A percentile compares a stretch with the other conserved stretches of the same genome.
Conservation (phyloP, 1,139 yeast species). For the Barnettozyma hawaiiensis region DNA sequence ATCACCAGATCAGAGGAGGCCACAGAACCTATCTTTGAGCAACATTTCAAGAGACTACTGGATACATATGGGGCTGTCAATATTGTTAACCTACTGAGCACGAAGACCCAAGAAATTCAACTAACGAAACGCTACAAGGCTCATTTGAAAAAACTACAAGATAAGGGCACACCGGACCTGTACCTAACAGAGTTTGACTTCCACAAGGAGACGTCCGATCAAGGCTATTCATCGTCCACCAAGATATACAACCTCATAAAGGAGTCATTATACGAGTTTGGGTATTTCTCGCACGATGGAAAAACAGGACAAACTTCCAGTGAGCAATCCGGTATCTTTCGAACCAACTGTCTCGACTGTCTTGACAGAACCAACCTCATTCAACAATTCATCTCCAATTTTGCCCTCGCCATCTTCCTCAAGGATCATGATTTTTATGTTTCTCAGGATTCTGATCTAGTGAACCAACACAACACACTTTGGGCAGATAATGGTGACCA, state of each 20-base stretch:
- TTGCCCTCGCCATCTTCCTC: slow-evolving; percentile 62
- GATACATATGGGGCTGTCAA: slow-evolving; percentile 83
- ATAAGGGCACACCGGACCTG: slow-evolving; percentile 42
- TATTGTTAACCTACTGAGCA: slow-evolving; percentile 74
- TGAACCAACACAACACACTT: slow-evolving; percentile 64
- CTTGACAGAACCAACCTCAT: slow-evolving; percentile 89
- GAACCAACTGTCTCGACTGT: slow-evolving; percentile 94
- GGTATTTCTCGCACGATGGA: slow-evolving; percentile 66
- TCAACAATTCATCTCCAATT: slow-evolving; percentile 75
- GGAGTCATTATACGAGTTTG: slow-evolving; percentile 67
- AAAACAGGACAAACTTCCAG: slow-evolving; percentile 44
- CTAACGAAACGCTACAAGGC: slow-evolving; percentile 62
- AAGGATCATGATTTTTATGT: slow-evolving; percentile 41
- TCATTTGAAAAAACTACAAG: slow-evolving; percentile 39
- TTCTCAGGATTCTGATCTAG: slow-evolving; percentile 42
- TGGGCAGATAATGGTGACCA: slow-evolving; percentile 99
- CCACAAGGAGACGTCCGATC: slow-evolving; percentile 84
- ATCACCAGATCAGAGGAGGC: slow-evolving; percentile 88
- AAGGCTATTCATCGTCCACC: slow-evolving; percentile 81
- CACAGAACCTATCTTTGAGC: slow-evolving; percentile 82
- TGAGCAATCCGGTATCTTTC: slow-evolving; percentile 82
- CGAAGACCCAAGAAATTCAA: slow-evolving; percentile 71
- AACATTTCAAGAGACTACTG: slow-evolving; percentile 67
- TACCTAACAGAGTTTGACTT: slow-evolving; percentile 82
- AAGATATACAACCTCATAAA: slow-evolving; percentile 60